Evolutionary conservation across 805 yeast genomes (phyloP).

Genomic region (Candida oleophila): DNA sequence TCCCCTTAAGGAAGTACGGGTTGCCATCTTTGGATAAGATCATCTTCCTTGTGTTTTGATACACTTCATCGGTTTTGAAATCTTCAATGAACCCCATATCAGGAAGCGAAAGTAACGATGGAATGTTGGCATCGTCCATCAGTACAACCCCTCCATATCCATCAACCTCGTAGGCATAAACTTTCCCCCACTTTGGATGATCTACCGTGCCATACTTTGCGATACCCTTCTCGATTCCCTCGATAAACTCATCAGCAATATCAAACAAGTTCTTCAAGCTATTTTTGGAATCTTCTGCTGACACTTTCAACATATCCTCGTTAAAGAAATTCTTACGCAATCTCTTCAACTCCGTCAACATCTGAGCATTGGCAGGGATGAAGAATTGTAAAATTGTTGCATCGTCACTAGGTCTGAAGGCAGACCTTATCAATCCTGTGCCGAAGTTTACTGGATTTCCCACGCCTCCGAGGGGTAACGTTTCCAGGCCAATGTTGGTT

Average conservation of each 20-base stretch:
- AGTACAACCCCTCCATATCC: slow-evolving; percentile 72
- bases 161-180: slow-evolving; percentile 86
- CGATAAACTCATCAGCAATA: slow-evolving; percentile 36
- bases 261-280: slow-evolving; percentile 12
- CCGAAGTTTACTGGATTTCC: slow-evolving; percentile 80
- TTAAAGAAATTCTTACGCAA: slow-evolving; percentile 22
- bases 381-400: slow-evolving; percentile 78
- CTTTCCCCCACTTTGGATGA: slow-evolving; percentile 70
- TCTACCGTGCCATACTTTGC: slow-evolving; percentile 61
- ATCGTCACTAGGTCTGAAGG: slow-evolving; percentile 88
- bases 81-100: slow-evolving; percentile 62
- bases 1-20: slow-evolving; percentile 72
- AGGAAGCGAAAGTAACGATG: slow-evolving; percentile 77
- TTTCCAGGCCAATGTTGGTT: slow-evolving; percentile 77
- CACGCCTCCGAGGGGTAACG: slow-evolving; percentile 71
- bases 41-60: slow-evolving; percentile 80
- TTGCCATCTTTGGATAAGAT: slow-evolving; percentile 65
- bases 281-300: slow-evolving; percentile 1
- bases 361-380: slow-evolving; percentile 82
- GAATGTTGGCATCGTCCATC: slow-evolving; percentile 93
- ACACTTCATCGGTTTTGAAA: slow-evolving; percentile 48
- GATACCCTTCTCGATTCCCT: slow-evolving; percentile 52
- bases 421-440: slow-evolving; percentile 75
- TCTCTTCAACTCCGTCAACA: slow-evolving; percentile 59
- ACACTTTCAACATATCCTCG: slow-evolving; percentile 4